These are phyloP conservation scores for Xerocomellus amylosporus DNA, from an alignment of 768 basidiomycete genomes.

Conservation along the genomic window DNA sequence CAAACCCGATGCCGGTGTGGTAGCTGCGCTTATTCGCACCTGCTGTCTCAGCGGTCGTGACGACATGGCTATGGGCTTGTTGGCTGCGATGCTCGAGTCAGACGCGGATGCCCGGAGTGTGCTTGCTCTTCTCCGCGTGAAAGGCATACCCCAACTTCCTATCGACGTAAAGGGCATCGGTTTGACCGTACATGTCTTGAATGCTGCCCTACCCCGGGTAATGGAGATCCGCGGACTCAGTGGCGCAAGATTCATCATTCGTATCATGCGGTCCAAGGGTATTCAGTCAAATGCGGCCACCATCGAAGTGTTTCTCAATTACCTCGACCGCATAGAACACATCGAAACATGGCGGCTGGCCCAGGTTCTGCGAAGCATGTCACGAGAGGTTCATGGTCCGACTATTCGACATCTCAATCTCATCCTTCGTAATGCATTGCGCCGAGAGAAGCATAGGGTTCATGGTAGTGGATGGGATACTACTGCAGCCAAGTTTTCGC, in stretches of 20 bases:
- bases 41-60: slow-evolving; percentile 47
- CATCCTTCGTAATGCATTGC: slow-evolving; percentile 51
- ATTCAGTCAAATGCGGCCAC: slow-evolving; percentile 56
- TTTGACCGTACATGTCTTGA: slow-evolving; percentile 53
- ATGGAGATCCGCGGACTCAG: slow-evolving; percentile 49
- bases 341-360: slow-evolving; percentile 47
- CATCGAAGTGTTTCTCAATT: slow-evolving; percentile 50
- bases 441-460: slow-evolving; percentile 46
- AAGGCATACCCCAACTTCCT: slow-evolving; percentile 15
- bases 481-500: slow-evolving; percentile 39
- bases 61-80: slow-evolving; percentile 50
- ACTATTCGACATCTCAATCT: slow-evolving; percentile 59
- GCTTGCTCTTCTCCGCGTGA: slow-evolving; percentile 22
- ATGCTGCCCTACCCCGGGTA: slow-evolving; percentile 54
- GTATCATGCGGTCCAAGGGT: slow-evolving; percentile 51
- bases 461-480: slow-evolving; percentile 48
- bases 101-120: slow-evolving; percentile 23
- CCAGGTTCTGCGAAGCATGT: slow-evolving; percentile 45
- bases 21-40: slow-evolving; percentile 57
- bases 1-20: slow-evolving; percentile 43
- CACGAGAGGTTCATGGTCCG: slow-evolving; percentile 40
- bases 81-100: slow-evolving; percentile 45
- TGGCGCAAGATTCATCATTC: slow-evolving; percentile 45
- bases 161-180: slow-evolving; percentile 28
- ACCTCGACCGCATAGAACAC: slow-evolving; percentile 45